Base-by-base conservation (phyloP, 306 rosid genomes). In the Acacia acuminata region DNA sequence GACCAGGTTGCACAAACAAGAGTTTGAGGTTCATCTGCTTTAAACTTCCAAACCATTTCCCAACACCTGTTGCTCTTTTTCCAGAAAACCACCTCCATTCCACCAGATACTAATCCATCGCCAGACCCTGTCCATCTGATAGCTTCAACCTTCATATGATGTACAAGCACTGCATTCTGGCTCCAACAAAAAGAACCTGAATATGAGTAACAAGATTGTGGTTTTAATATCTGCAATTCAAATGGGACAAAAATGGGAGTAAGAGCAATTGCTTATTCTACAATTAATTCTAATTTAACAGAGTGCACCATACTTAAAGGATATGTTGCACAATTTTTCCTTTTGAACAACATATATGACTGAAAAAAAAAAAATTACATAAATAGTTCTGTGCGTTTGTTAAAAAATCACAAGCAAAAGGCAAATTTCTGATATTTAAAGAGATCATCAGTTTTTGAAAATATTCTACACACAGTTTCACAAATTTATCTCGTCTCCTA, bases 101-200 rank as follows among this genome's bases (percentile, higher is more conserved):
- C 99, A 80, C 90, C 89, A 32, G 92, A 88, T 83, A 96, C 30
- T 45, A 96, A 88, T 75, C 97, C 99, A 82, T 93, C 91, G 67
- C 97, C 96, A 1, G 97, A 89, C 45, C 86, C 94, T 8, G 94
- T 96, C 98, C 99, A 92, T 81, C 82, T 64, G 82, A 96, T 82
- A 32, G 92, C 88, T 76, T 79, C 94, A 77, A 96, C 98, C 85
- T 92, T 89, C 65, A 84, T 78, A 40, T 87, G 82, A 82, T 92
- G 96, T 73, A 87, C 93, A 89, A 96, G 96, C 84, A 91, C 89
- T 86, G 97, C 96, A 90, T 89, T 94, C 99, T 96, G 99, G 91
- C 99, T 96, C 99, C 99, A 96, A 96, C 98, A 96, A 96, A 93
- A 93, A 96, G 99, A 96, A 96, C 99, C 99, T 96, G 99, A 92